phyloP scores from a whole-genome alignment of 192 early-diverging fungal genomes.

The Funneliformis mosseae region DNA sequence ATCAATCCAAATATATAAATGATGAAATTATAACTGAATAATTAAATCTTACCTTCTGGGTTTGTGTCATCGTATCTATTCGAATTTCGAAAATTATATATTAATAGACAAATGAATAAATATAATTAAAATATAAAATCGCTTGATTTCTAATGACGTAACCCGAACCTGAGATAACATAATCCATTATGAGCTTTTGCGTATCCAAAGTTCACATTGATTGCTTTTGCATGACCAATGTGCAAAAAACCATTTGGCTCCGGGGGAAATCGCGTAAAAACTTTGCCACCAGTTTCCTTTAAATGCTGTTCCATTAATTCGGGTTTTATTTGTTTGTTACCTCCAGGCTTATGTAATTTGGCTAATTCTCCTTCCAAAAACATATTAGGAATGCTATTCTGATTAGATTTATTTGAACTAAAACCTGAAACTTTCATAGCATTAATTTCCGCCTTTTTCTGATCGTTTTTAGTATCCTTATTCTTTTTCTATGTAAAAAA shows the following conservation, averaged over 20 bases:
- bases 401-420: conserved; percentile 1
- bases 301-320: conserved; percentile 90
- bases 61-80: conserved; percentile 63
- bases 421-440: background rate
- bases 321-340: conserved; percentile 94
- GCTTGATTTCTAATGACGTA: no score
- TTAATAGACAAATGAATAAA: background rate
- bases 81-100: background rate
- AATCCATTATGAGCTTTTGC: conserved; percentile 87
- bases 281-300: conserved; percentile 84
- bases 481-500: conserved; percentile 39
- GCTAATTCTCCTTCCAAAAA: conserved; percentile 94
- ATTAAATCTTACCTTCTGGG: conserved; percentile 45
- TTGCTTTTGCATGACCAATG: conserved; percentile 99
- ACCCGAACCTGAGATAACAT: conserved; percentile 78
- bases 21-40: background rate
- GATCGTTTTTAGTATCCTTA: conserved; percentile 28
- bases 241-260: conserved; percentile 99
- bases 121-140: conserved; percentile 39
- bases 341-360: conserved; percentile 91
- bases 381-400: conserved; percentile 62
- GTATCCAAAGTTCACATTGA: conserved; percentile 99
- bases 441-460: background rate
- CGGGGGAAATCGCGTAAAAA: conserved; percentile 98
- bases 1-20: no score